Evolutionary conservation across 2,329 filamentous ascomycete species (phyloP).

Genomic region (Arthroderma sp.): DNA sequence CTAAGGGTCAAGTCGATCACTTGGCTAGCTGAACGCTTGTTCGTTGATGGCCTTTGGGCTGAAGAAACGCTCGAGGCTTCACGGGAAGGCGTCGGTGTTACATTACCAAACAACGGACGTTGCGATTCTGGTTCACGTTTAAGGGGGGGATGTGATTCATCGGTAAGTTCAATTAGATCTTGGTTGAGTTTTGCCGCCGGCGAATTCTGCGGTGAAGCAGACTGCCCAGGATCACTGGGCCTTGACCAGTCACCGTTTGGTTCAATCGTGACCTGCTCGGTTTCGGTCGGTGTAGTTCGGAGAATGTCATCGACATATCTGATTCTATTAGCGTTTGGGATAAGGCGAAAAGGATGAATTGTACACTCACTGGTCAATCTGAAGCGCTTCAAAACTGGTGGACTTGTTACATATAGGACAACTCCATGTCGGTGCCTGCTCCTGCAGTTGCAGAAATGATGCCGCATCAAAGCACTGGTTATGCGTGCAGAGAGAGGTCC

Average conservation of each 20-base stretch:
- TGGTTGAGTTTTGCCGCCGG: conserved; percentile 36
- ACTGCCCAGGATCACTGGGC: conserved; percentile 28
- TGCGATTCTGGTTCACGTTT: conserved; percentile 25
- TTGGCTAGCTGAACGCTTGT: conserved; percentile 35
- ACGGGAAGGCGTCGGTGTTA: conserved; percentile 22
- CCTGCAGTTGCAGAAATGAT: conserved; percentile 84
- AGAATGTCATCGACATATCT: conserved; percentile 85
- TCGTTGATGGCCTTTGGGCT: conserved; percentile 21
- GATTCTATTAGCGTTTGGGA: conserved; percentile 6
- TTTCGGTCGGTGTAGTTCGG: conserved; percentile 51
- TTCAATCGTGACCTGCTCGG: conserved; percentile 82
- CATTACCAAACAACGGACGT: conserved; percentile 8
- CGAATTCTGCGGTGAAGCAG: conserved; percentile 27
- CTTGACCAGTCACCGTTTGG: conserved; percentile 67
- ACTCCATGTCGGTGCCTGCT: conserved; percentile 93
- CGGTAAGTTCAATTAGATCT: conserved; percentile 39
- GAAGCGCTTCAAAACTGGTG: conserved; percentile 66
- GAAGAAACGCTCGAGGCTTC: conserved; percentile 30
- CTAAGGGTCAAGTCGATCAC: conserved; percentile 44
- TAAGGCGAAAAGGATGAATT: not conserved
- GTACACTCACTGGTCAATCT: conserved; percentile 64
- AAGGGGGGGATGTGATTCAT: conserved; percentile 22
- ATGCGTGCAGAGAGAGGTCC: conserved; percentile 68
- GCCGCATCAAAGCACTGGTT: conserved; percentile 90
- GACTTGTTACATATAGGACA: conserved; percentile 86